Percentiles rank a stretch among this genome's conserved stretches.
Evolutionary conservation across 1,284 basidiomycete species (phyloP).

Genomic region (Pseudozyma flocculosa): DNA sequence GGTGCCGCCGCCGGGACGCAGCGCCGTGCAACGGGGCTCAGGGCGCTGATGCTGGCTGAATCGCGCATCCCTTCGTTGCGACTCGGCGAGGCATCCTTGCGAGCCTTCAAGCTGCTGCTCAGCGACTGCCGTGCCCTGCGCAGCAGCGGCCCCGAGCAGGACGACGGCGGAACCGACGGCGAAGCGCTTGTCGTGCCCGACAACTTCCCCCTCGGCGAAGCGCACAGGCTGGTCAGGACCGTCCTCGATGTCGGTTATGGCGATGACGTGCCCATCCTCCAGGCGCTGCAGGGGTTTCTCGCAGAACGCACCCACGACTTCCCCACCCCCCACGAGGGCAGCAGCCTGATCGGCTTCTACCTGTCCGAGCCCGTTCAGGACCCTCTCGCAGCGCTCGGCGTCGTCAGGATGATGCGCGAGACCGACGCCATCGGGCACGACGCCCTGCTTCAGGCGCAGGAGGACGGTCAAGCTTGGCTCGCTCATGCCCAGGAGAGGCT

Average conservation of each 20-base stretch:
- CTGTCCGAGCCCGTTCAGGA: conserved; percentile 23
- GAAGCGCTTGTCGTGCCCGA: conserved; percentile 4
- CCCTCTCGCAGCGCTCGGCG: conserved; percentile 19
- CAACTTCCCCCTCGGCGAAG: conserved; percentile 23
- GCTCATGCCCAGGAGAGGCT: conserved; percentile 3
- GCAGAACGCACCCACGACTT: conserved; percentile 18
- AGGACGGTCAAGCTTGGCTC: conserved; percentile 15
- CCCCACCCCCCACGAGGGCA: conserved; percentile 24
- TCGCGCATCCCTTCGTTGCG: too few relatives aligned
- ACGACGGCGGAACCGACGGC: background rate
- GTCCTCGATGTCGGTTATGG: conserved; percentile 7
- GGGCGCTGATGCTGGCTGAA: too few relatives aligned
- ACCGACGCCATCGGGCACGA: conserved; percentile 24
- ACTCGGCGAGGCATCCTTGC: too few relatives aligned
- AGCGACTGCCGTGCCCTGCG: conserved; percentile 4
- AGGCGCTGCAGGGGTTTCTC: conserved; percentile 17
- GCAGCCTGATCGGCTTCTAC: conserved; percentile 23
- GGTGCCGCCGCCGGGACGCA: too few relatives aligned
- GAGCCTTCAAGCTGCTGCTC: conserved; percentile 19
- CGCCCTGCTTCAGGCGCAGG: conserved; percentile 14
- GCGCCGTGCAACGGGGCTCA: too few relatives aligned
- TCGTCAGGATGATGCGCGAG: conserved; percentile 20
- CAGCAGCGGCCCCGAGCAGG: background rate
- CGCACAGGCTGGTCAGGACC: conserved; percentile 16
- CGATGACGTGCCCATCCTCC: conserved; percentile 18